A percentile compares a stretch with the other conserved stretches of the same genome.
phyloP scores from a whole-genome alignment of 2,329 filamentous ascomycete species.

The Aspergillus phoenicis region DNA sequence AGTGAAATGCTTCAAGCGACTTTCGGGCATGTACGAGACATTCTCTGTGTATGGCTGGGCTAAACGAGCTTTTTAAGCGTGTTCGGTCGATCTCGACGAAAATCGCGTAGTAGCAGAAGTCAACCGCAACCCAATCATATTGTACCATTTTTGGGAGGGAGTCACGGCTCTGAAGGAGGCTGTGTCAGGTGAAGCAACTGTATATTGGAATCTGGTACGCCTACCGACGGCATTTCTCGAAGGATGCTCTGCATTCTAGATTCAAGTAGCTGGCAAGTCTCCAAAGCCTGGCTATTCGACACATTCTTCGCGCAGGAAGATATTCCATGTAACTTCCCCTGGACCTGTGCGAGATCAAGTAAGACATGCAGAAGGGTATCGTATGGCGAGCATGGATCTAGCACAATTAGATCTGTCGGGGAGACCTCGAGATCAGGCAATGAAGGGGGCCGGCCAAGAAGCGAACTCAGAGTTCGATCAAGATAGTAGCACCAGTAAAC shows the following conservation, averaged over 20 bases:
- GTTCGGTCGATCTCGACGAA: slow-evolving; percentile 31
- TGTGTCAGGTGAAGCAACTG: background rate
- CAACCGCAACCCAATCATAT: slow-evolving; percentile 25
- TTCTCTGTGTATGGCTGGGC: slow-evolving; percentile 25
- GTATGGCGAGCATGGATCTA: slow-evolving; percentile 11
- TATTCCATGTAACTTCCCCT: slow-evolving; percentile 12
- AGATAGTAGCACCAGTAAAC: slow-evolving; percentile 34
- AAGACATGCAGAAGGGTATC: slow-evolving; percentile 10
- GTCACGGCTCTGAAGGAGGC: slow-evolving; percentile 14
- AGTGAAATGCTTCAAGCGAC: slow-evolving; percentile 17
- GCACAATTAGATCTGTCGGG: slow-evolving; percentile 7
- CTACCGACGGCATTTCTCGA: slow-evolving; percentile 22
- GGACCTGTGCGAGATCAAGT: slow-evolving; percentile 18
- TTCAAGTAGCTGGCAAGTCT: slow-evolving; percentile 19
- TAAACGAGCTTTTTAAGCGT: slow-evolving; percentile 21
- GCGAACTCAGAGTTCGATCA: slow-evolving; percentile 30
- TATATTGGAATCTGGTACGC: background rate
- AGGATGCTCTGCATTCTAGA: slow-evolving; percentile 22
- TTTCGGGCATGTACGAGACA: slow-evolving; percentile 26
- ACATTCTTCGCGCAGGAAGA: background rate
- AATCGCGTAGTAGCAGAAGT: slow-evolving; percentile 31
- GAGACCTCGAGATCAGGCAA: slow-evolving; percentile 16
- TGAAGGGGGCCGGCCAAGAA: slow-evolving; percentile 26
- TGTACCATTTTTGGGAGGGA: slow-evolving; percentile 14
- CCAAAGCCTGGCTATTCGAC: background rate